These are phyloP conservation scores for Grosmannia huntii DNA, from an alignment of 2,329 filamentous ascomycete genomes.

Conservation along the genomic window DNA sequence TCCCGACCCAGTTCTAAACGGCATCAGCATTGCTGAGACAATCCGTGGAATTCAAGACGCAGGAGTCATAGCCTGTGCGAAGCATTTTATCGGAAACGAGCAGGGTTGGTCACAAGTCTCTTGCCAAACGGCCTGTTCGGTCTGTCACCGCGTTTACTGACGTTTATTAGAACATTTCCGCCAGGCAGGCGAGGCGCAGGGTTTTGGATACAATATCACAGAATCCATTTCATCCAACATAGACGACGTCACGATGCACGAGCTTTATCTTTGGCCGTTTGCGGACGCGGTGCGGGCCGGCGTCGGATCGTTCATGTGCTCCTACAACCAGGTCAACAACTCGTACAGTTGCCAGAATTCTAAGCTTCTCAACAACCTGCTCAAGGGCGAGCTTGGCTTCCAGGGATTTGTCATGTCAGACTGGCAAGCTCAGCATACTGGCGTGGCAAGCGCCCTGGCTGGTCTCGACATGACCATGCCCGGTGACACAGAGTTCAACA, in stretches of 20 bases:
- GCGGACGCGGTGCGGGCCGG: conserved; percentile 46
- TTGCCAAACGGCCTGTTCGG: not conserved
- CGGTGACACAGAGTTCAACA: conserved; percentile 67
- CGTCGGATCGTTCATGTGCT: conserved; percentile 35
- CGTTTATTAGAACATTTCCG: conserved; percentile 53
- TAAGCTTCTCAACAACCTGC: conserved; percentile 50
- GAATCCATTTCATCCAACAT: conserved; percentile 41
- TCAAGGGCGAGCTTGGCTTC: conserved; percentile 50
- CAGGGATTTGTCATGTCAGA: conserved; percentile 20
- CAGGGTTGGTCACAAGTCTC: conserved; percentile 30
- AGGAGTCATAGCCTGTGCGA: conserved; percentile 66
- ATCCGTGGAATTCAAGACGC: conserved; percentile 69
- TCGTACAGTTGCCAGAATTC: conserved; percentile 60
- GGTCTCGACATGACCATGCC: conserved; percentile 86
- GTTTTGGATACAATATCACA: conserved; percentile 49
- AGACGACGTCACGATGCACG: conserved; percentile 47
- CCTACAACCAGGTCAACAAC: conserved; percentile 60
- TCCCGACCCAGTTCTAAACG: conserved; percentile 64
- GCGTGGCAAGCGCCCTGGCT: conserved; percentile 51
- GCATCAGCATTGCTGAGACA: conserved; percentile 57
- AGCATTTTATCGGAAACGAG: conserved; percentile 59
- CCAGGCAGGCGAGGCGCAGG: conserved; percentile 41
- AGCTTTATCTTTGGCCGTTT: conserved; percentile 53
- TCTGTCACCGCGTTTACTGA: not conserved
- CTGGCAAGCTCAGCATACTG: conserved; percentile 44